phyloP scores from a whole-genome alignment of 2,329 filamentous ascomycete species.

The Alternaria hordeiaustralica region DNA sequence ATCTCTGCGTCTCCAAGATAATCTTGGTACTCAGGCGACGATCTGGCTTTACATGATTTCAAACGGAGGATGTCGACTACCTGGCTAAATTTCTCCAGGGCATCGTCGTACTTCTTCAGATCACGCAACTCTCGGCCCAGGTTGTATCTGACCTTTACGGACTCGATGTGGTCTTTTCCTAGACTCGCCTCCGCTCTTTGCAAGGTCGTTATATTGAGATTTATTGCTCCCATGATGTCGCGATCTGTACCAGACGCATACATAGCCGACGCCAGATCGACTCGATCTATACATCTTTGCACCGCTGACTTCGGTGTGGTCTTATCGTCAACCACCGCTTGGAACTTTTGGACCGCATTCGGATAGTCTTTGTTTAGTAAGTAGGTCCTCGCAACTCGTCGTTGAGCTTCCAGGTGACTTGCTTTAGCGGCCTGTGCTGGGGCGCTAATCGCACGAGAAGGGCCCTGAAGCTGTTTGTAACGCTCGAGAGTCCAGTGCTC shows the following conservation, averaged over 20 bases:
- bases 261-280: not conserved
- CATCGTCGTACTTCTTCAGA: not conserved
- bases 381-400: not conserved
- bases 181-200: not conserved
- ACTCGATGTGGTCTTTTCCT: not conserved
- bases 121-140: not conserved
- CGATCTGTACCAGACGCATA: not conserved
- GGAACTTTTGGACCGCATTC: not conserved
- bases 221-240: not conserved
- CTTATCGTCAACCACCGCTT: not conserved
- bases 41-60: not conserved
- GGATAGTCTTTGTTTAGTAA: not conserved
- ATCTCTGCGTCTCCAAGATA: not conserved
- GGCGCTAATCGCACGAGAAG: not conserved
- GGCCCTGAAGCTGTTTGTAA: not conserved
- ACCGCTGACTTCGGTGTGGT: not conserved
- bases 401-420: not conserved
- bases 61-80: not conserved
- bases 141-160: not conserved
- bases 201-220: not conserved
- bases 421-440: not conserved
- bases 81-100: not conserved
- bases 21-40: not conserved
- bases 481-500: not conserved
- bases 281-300: not conserved